These are phyloP conservation scores for Lagerstroemia speciosa DNA, from an alignment of 345 rosid species.

Conservation along the genomic window DNA sequence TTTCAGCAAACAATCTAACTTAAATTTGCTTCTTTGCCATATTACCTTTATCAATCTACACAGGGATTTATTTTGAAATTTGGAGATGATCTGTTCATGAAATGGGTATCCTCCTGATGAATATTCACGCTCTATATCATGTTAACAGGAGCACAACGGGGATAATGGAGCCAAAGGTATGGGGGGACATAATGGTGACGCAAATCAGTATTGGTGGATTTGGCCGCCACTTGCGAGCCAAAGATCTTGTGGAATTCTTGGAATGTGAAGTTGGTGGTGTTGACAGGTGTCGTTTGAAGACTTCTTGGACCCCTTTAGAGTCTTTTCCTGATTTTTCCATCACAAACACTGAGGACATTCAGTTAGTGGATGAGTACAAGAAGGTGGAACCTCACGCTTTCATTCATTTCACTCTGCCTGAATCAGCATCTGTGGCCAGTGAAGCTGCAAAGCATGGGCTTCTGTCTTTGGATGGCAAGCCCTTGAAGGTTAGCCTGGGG, in stretches of 20 bases:
- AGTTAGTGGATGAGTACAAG: conserved; percentile 27
- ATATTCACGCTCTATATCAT: background rate
- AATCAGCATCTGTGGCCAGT: conserved; percentile 31
- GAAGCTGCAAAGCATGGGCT: conserved; percentile 40
- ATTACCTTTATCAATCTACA: background rate
- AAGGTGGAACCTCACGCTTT: conserved; percentile 80
- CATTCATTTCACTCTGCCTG: conserved; percentile 64
- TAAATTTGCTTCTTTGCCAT: background rate
- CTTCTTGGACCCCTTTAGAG: conserved; percentile 81
- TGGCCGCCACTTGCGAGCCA: conserved; percentile 39
- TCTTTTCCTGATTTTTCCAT: conserved; percentile 60
- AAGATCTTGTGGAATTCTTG: conserved; percentile 47
- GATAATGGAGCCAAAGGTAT: conserved; percentile 31
- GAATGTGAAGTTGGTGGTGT: conserved; percentile 48
- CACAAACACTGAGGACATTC: conserved; percentile 16
- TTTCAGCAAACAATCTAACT: background rate
- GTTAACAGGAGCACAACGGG: background rate
- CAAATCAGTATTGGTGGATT: conserved; percentile 83
- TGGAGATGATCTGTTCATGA: background rate
- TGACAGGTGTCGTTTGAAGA: conserved; percentile 76
- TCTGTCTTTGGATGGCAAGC: conserved; percentile 33
- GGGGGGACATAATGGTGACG: conserved; percentile 40
- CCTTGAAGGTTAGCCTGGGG: conserved; percentile 61
- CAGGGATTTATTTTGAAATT: background rate
- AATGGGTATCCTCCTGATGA: background rate